Evolutionary conservation across 2,329 filamentous ascomycete genomes (phyloP).

Genomic region (Volutella citrinella): DNA sequence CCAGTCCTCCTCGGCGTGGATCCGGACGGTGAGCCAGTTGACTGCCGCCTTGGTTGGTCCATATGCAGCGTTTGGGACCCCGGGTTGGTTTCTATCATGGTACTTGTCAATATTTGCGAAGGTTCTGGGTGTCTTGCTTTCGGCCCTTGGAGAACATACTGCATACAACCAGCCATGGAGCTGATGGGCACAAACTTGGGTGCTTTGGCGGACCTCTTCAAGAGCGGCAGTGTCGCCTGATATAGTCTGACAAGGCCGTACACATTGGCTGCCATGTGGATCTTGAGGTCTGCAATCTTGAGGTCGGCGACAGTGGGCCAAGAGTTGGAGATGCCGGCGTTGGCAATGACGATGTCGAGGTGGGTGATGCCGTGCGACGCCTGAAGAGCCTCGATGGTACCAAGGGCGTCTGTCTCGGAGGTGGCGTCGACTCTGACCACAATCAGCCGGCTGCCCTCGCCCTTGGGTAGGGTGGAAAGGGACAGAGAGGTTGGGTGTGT

Average conservation of each 20-base stretch:
- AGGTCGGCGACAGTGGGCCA: conserved; percentile 31
- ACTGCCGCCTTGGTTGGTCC: conserved; percentile 38
- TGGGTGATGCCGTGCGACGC: conserved; percentile 32
- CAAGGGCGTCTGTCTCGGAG: conserved; percentile 29
- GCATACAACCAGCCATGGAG: conserved; percentile 19
- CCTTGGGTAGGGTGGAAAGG: conserved; percentile 36
- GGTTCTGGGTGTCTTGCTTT: no score
- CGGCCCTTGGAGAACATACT: no score
- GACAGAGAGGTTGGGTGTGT: conserved; percentile 20
- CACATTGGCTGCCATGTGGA: conserved; percentile 42
- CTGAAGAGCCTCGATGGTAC: conserved; percentile 30
- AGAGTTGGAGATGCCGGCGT: conserved; percentile 41
- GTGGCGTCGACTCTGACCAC: conserved; percentile 41
- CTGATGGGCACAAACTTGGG: conserved; percentile 40
- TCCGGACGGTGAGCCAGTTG: conserved; percentile 27
- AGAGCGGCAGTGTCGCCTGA: conserved; percentile 39
- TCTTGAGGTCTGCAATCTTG: conserved; percentile 30
- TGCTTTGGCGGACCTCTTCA: conserved; percentile 26
- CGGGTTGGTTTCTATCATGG: conserved; percentile 10
- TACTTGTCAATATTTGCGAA: no score
- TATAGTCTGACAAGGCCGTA: conserved; percentile 40
- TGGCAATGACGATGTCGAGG: conserved; percentile 51
- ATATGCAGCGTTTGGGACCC: conserved; percentile 36
- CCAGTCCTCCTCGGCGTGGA: conserved; percentile 29
- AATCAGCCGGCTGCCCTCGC: conserved; percentile 32